phyloP scores from a whole-genome alignment of 495 filamentous ascomycete species.

The Trichoderma asperelloides region DNA sequence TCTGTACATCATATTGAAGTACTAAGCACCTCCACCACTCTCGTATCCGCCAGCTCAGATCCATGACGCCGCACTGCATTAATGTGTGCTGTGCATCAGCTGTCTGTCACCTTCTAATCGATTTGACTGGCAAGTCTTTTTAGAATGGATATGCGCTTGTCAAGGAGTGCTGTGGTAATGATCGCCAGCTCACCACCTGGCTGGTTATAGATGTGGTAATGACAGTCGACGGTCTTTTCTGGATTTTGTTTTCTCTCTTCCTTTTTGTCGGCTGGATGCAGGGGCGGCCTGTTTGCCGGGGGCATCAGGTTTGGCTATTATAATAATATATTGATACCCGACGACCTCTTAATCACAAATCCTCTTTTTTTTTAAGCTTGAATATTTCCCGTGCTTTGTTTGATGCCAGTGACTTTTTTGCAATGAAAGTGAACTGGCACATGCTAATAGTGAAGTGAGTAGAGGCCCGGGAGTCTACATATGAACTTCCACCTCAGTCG shows the following conservation, averaged over 20 bases:
- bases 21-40: slow-evolving; percentile 19
- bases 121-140: background rate
- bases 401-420: too few relatives aligned
- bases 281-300: background rate
- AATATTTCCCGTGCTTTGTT: background rate
- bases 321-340: slow-evolving; percentile 5
- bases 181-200: background rate
- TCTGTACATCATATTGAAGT: slow-evolving; percentile 45
- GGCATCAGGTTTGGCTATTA: slow-evolving; percentile 7
- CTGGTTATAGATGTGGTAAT: background rate
- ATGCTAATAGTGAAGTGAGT: too few relatives aligned
- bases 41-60: background rate
- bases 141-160: background rate
- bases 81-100: background rate
- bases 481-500: too few relatives aligned
- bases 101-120: background rate
- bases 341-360: slow-evolving; percentile 4
- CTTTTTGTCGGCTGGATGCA: background rate
- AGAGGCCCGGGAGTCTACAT: too few relatives aligned
- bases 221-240: background rate
- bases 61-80: background rate
- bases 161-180: background rate
- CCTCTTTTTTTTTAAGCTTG: background rate
- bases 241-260: background rate
- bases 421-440: too few relatives aligned